These are phyloP conservation scores for Emiliania huxleyi DNA, from an alignment of 78 protist species.

Conservation along the genomic window DNA sequence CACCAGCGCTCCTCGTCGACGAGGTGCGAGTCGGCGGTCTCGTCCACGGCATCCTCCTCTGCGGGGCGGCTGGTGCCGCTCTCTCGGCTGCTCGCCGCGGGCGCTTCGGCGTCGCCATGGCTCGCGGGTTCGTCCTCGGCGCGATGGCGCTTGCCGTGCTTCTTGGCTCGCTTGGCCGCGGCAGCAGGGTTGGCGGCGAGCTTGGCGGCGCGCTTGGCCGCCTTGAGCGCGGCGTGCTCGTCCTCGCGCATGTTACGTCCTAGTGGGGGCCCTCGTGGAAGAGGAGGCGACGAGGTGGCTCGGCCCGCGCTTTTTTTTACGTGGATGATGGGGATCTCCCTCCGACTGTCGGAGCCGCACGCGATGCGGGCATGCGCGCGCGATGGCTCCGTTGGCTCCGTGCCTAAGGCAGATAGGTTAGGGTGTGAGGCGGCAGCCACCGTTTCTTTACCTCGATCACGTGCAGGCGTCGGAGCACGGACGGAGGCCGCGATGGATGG, in stretches of 20 bases:
- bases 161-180: neutral
- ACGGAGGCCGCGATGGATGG: no score
- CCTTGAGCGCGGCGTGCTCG: neutral
- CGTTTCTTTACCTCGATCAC: no score
- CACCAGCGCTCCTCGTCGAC: neutral
- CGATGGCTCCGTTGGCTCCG: no score
- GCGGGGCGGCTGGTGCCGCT: neutral
- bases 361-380: no score
- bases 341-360: no score
- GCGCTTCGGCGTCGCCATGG: neutral
- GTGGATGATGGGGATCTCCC: no score
- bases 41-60: neutral
- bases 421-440: no score
- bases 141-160: neutral
- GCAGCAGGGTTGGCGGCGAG: neutral
- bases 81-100: neutral
- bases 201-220: neutral
- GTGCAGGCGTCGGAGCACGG: no score
- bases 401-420: no score
- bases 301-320: no score
- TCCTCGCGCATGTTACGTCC: neutral
- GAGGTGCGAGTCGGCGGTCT: neutral
- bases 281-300: conserved; percentile 29
- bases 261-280: no score
- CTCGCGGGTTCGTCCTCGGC: neutral